Conservation (phyloP, 2,329 filamentous ascomycete species). For the Cladosporium sp. region DNA sequence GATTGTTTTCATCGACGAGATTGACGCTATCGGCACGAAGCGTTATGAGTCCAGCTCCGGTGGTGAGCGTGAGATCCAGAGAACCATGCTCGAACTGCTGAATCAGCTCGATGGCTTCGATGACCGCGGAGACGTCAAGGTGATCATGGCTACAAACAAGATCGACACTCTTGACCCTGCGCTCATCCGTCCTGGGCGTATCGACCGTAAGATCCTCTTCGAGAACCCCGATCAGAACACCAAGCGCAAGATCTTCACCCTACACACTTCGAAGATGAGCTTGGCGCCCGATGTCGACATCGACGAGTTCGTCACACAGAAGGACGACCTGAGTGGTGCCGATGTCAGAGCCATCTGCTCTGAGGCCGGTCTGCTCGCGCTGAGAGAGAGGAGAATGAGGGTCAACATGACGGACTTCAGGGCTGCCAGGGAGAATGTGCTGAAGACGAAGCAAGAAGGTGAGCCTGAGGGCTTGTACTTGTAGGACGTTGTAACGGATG, state of each 20-base stretch:
- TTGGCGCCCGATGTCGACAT: constrained; percentile 95
- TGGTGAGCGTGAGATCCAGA: constrained; percentile 94
- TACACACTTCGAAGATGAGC: constrained; percentile 99
- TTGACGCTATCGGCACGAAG: constrained; percentile 98
- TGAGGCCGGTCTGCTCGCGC: constrained; percentile 89
- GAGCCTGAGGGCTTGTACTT: constrained; percentile 98
- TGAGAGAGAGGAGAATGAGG: constrained; percentile 93
- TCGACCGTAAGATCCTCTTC: constrained; percentile 93
- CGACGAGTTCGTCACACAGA: constrained; percentile 97
- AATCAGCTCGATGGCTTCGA: constrained; percentile 99
- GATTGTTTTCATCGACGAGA: constrained; percentile 99
- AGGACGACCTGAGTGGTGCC: constrained; percentile 94
- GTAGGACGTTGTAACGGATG: constrained; percentile 53
- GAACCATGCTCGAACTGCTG: constrained; percentile 96
- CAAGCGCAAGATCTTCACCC: constrained; percentile 94
- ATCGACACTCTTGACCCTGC: constrained; percentile 97
- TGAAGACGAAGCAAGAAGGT: constrained; percentile 98
- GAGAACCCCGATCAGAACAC: constrained; percentile 83
- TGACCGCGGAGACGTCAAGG: constrained; percentile 97
- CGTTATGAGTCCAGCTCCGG: constrained; percentile 97
- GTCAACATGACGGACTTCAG: constrained; percentile 99
- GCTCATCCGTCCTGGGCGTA: constrained; percentile 93
- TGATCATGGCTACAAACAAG: constrained; percentile 99
- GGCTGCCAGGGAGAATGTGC: constrained; percentile 84
- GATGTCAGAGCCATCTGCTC: constrained; percentile 99